phyloP scores from a whole-genome alignment of 2,329 filamentous ascomycete genomes.

The Calonectria pseudoreteaudii region DNA sequence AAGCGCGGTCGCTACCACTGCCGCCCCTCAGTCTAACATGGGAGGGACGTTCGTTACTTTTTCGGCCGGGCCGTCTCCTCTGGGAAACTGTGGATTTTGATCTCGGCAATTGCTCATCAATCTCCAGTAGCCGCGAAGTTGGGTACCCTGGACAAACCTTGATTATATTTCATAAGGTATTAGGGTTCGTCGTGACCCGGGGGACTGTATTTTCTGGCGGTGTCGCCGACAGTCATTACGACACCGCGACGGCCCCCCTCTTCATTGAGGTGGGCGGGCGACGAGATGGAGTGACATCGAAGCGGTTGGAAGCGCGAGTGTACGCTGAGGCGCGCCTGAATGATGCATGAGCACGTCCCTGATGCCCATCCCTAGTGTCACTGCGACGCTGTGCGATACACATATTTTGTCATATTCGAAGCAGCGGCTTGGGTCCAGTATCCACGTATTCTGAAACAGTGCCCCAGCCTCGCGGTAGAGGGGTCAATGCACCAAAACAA shows the following conservation, averaged over 20 bases:
- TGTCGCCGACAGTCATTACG: conserved; percentile 25
- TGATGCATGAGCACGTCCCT: conserved; percentile 31
- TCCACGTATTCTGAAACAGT: conserved; percentile 22
- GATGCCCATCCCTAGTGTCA: conserved; percentile 15
- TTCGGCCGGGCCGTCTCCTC: not conserved
- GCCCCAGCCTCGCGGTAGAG: conserved; percentile 7
- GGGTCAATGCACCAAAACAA: conserved; percentile 7
- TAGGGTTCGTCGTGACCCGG: conserved; percentile 6
- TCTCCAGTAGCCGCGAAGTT: conserved; percentile 18
- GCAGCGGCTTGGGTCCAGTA: not conserved
- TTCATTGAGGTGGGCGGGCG: conserved; percentile 9
- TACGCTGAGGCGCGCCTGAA: conserved; percentile 31
- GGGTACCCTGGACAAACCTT: conserved; percentile 28
- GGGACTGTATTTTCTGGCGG: conserved; percentile 23
- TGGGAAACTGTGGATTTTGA: conserved; percentile 15
- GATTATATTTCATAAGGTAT: conserved; percentile 4
- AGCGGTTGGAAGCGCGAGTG: conserved; percentile 16
- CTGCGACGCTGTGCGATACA: not conserved
- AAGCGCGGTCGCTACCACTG: not conserved
- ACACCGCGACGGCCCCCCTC: conserved; percentile 7
- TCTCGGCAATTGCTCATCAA: conserved; percentile 26
- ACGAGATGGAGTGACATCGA: conserved; percentile 31
- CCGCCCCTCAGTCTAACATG: not conserved
- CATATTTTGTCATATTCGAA: conserved; percentile 1
- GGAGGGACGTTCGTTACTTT: not conserved